These are phyloP conservation scores for Cicer bijugum DNA, from an alignment of 306 rosid genomes.

Conservation along the genomic window DNA sequence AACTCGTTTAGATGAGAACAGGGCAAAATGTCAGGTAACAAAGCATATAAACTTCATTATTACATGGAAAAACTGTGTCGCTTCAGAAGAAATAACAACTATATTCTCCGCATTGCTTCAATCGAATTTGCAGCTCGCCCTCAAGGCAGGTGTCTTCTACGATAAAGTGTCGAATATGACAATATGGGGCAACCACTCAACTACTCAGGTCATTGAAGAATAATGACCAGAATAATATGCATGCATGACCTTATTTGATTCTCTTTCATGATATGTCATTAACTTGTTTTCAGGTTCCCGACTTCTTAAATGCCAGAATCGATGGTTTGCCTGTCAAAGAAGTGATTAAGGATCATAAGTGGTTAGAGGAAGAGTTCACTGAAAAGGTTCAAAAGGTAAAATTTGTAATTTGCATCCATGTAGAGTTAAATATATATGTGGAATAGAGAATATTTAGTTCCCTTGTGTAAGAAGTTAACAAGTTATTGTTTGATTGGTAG, in stretches of 20 bases:
- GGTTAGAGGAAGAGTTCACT: slow-evolving; percentile 96
- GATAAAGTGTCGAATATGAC: slow-evolving; percentile 94
- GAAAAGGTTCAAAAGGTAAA: slow-evolving; percentile 85
- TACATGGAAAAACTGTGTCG: not conserved
- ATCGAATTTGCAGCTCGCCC: slow-evolving; percentile 71
- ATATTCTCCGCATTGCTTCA: slow-evolving; percentile 38
- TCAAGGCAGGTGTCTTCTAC: slow-evolving; percentile 97
- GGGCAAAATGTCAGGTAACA: slow-evolving; percentile 97
- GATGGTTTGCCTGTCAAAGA: slow-evolving; percentile 84
- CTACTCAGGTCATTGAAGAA: slow-evolving; percentile 78
- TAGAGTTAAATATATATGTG: slow-evolving; percentile 20
- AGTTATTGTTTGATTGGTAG: slow-evolving; percentile 52
- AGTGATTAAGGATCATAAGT: slow-evolving; percentile 81
- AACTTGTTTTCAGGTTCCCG: slow-evolving; percentile 75
- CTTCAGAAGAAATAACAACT: slow-evolving; percentile 22
- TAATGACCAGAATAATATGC: slow-evolving; percentile 18
- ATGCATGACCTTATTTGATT: slow-evolving; percentile 20
- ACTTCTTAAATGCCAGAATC: slow-evolving; percentile 87
- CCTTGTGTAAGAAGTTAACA: slow-evolving; percentile 38
- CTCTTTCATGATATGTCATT: slow-evolving; percentile 33
- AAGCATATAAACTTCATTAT: not conserved
- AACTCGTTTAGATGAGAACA: slow-evolving; percentile 93
- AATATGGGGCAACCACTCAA: slow-evolving; percentile 99
- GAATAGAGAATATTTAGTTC: slow-evolving; percentile 15
- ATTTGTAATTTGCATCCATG: slow-evolving; percentile 10